phyloP scores from a whole-genome alignment of 495 filamentous ascomycete genomes.

The Trichoderma gamsii region DNA sequence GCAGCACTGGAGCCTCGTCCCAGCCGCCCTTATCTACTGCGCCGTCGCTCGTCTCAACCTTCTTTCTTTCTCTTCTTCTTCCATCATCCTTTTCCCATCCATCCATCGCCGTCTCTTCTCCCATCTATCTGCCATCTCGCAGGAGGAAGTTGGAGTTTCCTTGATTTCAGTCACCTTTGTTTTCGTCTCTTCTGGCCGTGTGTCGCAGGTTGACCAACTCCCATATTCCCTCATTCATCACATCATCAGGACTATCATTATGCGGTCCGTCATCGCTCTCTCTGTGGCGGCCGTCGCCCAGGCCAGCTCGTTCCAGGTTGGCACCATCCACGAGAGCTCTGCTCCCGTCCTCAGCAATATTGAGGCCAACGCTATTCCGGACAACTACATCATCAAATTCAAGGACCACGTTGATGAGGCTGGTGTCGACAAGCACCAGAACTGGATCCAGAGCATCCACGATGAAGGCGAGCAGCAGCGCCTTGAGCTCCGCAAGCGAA shows the following conservation, averaged over 20 bases:
- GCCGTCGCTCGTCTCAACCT: conserved; percentile 30
- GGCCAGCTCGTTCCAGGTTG: conserved; percentile 66
- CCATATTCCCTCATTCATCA: conserved; percentile 19
- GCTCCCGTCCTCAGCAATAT: conserved; percentile 83
- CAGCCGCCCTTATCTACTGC: conserved; percentile 24
- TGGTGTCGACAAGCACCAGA: conserved; percentile 69
- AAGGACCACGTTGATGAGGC: conserved; percentile 80
- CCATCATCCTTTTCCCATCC: conserved; percentile 19
- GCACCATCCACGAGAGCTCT: conserved; percentile 76
- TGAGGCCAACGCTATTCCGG: conserved; percentile 67
- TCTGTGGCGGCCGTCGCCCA: conserved; percentile 60
- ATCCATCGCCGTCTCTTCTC: conserved; percentile 25
- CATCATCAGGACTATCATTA: conserved; percentile 39
- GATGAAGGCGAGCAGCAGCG: conserved; percentile 50
- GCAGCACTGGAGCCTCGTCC: conserved; percentile 11
- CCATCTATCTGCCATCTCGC: conserved; percentile 18
- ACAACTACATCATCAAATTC: conserved; percentile 97
- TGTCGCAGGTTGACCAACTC: conserved; percentile 41
- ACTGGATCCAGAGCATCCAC: conserved; percentile 87
- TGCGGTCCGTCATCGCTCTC: conserved; percentile 68
- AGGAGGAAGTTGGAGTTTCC: conserved; percentile 20
- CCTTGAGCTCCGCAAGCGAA: conserved; percentile 83
- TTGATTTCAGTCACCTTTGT: conserved; percentile 23
- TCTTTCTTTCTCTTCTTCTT: conserved; percentile 17
- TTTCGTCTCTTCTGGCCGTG: conserved; percentile 24